phyloP scores from a whole-genome alignment of 75 land plant genomes.

The Isoetes taiwanensis region DNA sequence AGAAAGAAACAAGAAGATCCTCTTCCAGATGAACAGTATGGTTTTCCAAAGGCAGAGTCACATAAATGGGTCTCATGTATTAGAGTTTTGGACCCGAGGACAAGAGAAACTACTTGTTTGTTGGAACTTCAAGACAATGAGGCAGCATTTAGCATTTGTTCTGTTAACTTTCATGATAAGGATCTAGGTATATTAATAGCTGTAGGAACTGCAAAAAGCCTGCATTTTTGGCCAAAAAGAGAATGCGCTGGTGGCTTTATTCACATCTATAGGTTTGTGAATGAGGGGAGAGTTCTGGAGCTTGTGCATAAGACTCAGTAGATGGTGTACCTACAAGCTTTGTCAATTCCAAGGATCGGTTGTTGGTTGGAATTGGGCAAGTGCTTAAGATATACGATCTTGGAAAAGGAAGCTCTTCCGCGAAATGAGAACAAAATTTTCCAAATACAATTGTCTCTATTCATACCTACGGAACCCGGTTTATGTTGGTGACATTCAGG shows the following conservation, averaged over 20 bases:
- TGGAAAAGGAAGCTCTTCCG: conserved; percentile 77
- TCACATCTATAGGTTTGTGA: conserved; percentile 77
- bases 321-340: conserved; percentile 89
- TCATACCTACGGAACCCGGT: conserved; percentile 87
- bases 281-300: conserved; percentile 80
- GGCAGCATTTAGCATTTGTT: conserved; percentile 88
- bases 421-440: conserved; percentile 94
- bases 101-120: conserved; percentile 63
- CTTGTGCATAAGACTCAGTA: conserved; percentile 90
- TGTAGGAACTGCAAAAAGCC: conserved; percentile 79
- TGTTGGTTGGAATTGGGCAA: conserved; percentile 82
- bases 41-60: conserved; percentile 89
- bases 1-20: conserved; percentile 71
- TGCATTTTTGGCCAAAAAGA: conserved; percentile 85
- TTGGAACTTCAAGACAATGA: conserved; percentile 94
- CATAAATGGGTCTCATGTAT: conserved; percentile 94
- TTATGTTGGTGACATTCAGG: conserved; percentile 97
- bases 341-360: conserved; percentile 88
- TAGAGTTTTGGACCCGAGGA: conserved; percentile 78
- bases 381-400: conserved; percentile 84
- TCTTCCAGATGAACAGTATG: conserved; percentile 94
- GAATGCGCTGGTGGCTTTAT: conserved; percentile 48
- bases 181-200: conserved; percentile 77
- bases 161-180: conserved; percentile 90
- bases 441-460: conserved; percentile 83